Percentiles rank a stretch among this genome's conserved stretches.
Evolutionary conservation across 2,329 filamentous ascomycete genomes (phyloP).

Genomic region (Phialocephala sp.): DNA sequence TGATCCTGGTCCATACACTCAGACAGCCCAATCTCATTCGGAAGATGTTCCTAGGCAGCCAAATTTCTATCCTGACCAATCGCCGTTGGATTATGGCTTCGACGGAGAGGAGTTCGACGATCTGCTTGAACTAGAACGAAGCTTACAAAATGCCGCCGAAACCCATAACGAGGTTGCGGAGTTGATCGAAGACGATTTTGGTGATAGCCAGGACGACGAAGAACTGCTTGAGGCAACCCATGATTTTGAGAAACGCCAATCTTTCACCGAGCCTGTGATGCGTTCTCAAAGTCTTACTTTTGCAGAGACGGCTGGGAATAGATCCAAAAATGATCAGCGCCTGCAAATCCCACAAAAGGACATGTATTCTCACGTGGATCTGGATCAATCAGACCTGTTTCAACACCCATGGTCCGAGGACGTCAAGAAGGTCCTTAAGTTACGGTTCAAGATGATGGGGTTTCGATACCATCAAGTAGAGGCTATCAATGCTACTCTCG

Average conservation of each 20-base stretch:
- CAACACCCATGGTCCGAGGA: slow-evolving; percentile 83
- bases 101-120: slow-evolving; percentile 37
- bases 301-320: slow-evolving; percentile 20
- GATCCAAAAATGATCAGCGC: slow-evolving; percentile 22
- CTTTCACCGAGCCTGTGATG: slow-evolving; percentile 15
- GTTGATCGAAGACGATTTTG: slow-evolving; percentile 27
- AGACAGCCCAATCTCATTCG: not conserved
- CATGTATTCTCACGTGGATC: slow-evolving; percentile 42
- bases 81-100: slow-evolving; percentile 31
- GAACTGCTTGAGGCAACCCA: slow-evolving; percentile 49
- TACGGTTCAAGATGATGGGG: slow-evolving; percentile 81
- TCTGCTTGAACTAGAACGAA: slow-evolving; percentile 36
- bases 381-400: slow-evolving; percentile 58
- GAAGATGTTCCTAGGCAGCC: slow-evolving; percentile 27
- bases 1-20: not conserved
- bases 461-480: slow-evolving; percentile 93
- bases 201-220: slow-evolving; percentile 27
- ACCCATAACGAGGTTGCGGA: slow-evolving; percentile 3
- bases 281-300: slow-evolving; percentile 21
- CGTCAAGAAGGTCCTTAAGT: slow-evolving; percentile 78
- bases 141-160: slow-evolving; percentile 24
- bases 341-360: slow-evolving; percentile 25
- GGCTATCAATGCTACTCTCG: slow-evolving; percentile 91
- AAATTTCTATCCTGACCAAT: slow-evolving; percentile 30
- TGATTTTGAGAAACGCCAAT: slow-evolving; percentile 48